phyloP scores from a whole-genome alignment of 1,284 basidiomycete genomes.

The Leccinum griseonigrum region DNA sequence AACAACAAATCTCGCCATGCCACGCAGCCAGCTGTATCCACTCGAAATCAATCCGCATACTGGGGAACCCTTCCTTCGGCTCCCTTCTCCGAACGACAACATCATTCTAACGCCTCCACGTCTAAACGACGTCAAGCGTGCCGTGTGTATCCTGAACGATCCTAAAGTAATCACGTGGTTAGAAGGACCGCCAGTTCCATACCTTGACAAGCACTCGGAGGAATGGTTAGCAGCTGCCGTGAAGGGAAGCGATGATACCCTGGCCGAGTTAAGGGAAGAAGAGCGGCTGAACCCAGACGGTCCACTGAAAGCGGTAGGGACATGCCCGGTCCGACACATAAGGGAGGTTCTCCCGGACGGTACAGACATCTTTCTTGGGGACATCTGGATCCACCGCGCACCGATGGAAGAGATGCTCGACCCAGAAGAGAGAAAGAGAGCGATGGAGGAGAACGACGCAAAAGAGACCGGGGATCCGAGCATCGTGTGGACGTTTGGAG shows the following conservation, averaged over 20 bases:
- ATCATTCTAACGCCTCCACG: slow-evolving; percentile 62
- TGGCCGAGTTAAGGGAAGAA: slow-evolving; percentile 39
- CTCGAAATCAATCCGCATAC: slow-evolving; percentile 44
- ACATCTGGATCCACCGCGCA: slow-evolving; percentile 34
- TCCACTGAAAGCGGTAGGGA: slow-evolving; percentile 33
- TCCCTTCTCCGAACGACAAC: slow-evolving; percentile 45
- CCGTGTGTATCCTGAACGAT: slow-evolving; percentile 48
- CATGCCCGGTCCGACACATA: slow-evolving; percentile 40
- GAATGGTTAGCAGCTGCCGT: slow-evolving; percentile 31
- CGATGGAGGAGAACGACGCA: slow-evolving; percentile 16
- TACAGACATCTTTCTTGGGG: slow-evolving; percentile 40
- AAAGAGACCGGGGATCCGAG: slow-evolving; percentile 37
- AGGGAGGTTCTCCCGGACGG: slow-evolving; percentile 43
- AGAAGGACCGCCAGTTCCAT: slow-evolving; percentile 49
- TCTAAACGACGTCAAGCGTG: slow-evolving; percentile 38
- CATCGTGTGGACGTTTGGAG: slow-evolving; percentile 44
- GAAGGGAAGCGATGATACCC: slow-evolving; percentile 26
- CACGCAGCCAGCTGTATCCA: slow-evolving; percentile 35
- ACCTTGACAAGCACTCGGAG: slow-evolving; percentile 41
- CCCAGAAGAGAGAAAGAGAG: slow-evolving; percentile 26
- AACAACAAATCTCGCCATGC: slow-evolving; percentile 18
- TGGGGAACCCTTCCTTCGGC: slow-evolving; percentile 51
- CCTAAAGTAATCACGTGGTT: slow-evolving; percentile 46
- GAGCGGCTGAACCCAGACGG: slow-evolving; percentile 24
- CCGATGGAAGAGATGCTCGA: slow-evolving; percentile 36